These are phyloP conservation scores for Durotheca rogersii DNA, from an alignment of 495 filamentous ascomycete species.

Conservation along the genomic window DNA sequence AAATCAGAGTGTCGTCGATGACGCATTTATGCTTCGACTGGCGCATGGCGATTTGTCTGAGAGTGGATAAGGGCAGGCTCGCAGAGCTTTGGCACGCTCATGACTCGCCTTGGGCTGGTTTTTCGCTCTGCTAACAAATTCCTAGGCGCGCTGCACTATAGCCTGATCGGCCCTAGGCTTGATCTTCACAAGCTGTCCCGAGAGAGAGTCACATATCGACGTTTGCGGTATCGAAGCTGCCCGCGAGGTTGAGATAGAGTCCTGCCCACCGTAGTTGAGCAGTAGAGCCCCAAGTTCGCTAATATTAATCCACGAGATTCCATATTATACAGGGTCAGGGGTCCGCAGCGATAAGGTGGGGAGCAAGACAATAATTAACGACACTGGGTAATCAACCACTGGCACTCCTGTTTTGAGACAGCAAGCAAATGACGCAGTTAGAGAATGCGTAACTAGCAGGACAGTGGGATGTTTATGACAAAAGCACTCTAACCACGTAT, in stretches of 20 bases:
- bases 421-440: no score
- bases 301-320: constrained; percentile 6
- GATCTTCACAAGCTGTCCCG: constrained; percentile 3
- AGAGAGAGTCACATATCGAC: constrained; percentile 4
- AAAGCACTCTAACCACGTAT: no score
- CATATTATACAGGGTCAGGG: no score
- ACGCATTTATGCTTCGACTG: constrained; percentile 7
- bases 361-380: no score
- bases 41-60: constrained; percentile 13
- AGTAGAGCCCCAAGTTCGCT: constrained; percentile 23
- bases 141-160: constrained; percentile 16
- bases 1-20: background rate
- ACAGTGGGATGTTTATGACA: no score
- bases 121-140: no score
- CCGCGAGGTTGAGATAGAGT: constrained; percentile 19
- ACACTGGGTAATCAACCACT: no score
- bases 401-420: no score
- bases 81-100: constrained; percentile 6
- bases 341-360: no score
- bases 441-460: no score
- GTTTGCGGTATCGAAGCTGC: background rate
- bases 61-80: constrained; percentile 5
- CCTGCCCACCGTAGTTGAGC: background rate
- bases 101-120: constrained; percentile 21
- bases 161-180: constrained; percentile 13